These are phyloP conservation scores for Diaporthe humulicola DNA, from an alignment of 2,329 filamentous ascomycete species.

Conservation along the genomic window DNA sequence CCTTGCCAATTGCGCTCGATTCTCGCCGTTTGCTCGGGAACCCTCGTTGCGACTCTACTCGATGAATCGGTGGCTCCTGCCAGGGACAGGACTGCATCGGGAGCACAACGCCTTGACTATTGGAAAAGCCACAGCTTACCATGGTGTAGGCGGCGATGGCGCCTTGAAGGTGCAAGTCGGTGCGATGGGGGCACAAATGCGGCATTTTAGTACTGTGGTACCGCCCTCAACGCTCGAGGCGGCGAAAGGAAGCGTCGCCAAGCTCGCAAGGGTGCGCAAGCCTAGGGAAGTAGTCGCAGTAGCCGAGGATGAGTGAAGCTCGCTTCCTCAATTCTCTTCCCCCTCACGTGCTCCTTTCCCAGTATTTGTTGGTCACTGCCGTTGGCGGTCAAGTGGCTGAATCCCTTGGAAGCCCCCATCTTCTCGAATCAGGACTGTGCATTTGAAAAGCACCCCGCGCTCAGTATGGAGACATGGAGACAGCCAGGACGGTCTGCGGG, in stretches of 20 bases:
- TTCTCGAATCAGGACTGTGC: constrained; percentile 15
- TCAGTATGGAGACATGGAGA: background rate
- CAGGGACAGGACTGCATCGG: background rate
- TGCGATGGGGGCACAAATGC: constrained; percentile 1
- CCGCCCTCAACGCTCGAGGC: background rate
- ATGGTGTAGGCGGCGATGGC: background rate
- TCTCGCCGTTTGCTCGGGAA: constrained; percentile 11
- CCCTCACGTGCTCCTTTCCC: background rate
- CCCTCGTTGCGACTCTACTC: background rate
- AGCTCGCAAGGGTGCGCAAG: background rate
- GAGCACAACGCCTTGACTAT: background rate
- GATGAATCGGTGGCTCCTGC: background rate
- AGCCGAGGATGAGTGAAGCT: constrained; percentile 1
- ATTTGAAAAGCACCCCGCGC: background rate
- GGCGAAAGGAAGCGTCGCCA: constrained; percentile 4
- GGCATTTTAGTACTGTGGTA: background rate
- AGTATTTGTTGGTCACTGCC: background rate
- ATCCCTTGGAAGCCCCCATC: background rate
- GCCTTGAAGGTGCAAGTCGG: background rate
- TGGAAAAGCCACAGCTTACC: background rate
- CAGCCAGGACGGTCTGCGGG: background rate
- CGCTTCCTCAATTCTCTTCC: background rate
- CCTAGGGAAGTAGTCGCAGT: background rate
- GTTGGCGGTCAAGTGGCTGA: constrained; percentile 15
- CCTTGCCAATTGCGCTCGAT: background rate